These are phyloP conservation scores for Aureobasidium mangrovei DNA, from an alignment of 2,329 filamentous ascomycete genomes.

Conservation along the genomic window DNA sequence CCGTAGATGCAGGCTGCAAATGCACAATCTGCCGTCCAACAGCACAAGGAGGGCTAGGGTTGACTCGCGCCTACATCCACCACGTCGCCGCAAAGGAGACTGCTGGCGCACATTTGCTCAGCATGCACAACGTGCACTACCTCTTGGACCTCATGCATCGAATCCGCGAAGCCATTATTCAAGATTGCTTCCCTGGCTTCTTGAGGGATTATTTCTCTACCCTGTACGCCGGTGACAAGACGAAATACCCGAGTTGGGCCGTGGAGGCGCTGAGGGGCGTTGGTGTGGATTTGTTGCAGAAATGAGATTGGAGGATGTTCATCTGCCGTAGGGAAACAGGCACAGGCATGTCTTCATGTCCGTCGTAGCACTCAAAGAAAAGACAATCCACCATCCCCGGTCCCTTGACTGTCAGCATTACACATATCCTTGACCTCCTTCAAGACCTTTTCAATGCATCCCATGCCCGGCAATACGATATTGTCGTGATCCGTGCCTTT, in stretches of 20 bases:
- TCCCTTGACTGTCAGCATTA: neutral
- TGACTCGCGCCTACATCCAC: slow-evolving; percentile 83
- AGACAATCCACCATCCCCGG: too few relatives aligned
- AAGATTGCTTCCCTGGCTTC: slow-evolving; percentile 71
- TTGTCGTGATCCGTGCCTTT: slow-evolving; percentile 35
- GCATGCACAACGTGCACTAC: slow-evolving; percentile 94
- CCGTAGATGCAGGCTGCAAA: slow-evolving; percentile 72
- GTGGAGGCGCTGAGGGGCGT: slow-evolving; percentile 69
- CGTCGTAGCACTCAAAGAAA: too few relatives aligned
- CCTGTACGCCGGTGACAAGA: slow-evolving; percentile 55
- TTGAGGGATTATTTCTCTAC: slow-evolving; percentile 68
- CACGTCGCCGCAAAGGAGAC: slow-evolving; percentile 94
- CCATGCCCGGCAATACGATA: slow-evolving; percentile 14
- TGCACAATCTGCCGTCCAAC: slow-evolving; percentile 67
- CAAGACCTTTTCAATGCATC: neutral
- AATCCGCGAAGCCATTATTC: slow-evolving; percentile 67
- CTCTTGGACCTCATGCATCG: slow-evolving; percentile 74
- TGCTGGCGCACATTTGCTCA: slow-evolving; percentile 74
- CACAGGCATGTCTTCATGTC: neutral
- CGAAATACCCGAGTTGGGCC: slow-evolving; percentile 72
- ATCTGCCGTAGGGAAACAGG: neutral
- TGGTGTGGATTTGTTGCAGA: slow-evolving; percentile 61
- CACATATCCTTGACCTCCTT: neutral
- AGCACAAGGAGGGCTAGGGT: slow-evolving; percentile 60
- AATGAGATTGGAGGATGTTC: neutral